A percentile compares a stretch with the other conserved stretches of the same genome.
Conservation (phyloP, 305 asterid species). For the Fraxinus nigra region DNA sequence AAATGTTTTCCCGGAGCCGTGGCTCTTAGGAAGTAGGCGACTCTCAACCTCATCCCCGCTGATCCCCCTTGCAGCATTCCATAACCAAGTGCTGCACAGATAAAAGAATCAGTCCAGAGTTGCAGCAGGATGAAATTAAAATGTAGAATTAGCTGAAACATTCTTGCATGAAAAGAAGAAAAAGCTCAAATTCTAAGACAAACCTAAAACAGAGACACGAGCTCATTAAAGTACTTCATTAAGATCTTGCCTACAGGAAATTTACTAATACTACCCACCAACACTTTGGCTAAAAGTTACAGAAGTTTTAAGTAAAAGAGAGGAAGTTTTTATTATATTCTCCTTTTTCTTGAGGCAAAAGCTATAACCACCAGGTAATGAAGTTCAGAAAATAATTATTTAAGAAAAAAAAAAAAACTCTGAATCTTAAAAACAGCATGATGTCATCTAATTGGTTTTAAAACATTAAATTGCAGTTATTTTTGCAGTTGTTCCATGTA, state of each 20-base stretch:
- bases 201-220: not conserved
- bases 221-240: slow-evolving; percentile 1
- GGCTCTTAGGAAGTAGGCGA: slow-evolving; percentile 95
- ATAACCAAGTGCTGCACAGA: slow-evolving; percentile 77
- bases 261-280: slow-evolving; percentile 6
- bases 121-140: slow-evolving; percentile 4
- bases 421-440: slow-evolving; percentile 8
- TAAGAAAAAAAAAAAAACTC: slow-evolving; percentile 5
- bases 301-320: not conserved
- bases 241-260: slow-evolving; percentile 3
- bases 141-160: not conserved
- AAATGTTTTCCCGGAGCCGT: slow-evolving; percentile 93
- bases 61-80: slow-evolving; percentile 87
- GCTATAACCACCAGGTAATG: not conserved
- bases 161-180: slow-evolving; percentile 9
- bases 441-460: not conserved
- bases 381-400: not conserved
- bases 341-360: slow-evolving; percentile 13
- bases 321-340: not conserved
- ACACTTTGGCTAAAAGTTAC: not conserved
- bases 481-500: not conserved
- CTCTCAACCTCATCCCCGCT: slow-evolving; percentile 87
- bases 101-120: slow-evolving; percentile 23
- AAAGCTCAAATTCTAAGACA: not conserved
- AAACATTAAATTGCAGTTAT: not conserved